A percentile compares a stretch with the other conserved stretches of the same genome.
Evolutionary conservation across 2,329 filamentous ascomycete species (phyloP).

Genomic region (Penicillium rolfsii): DNA sequence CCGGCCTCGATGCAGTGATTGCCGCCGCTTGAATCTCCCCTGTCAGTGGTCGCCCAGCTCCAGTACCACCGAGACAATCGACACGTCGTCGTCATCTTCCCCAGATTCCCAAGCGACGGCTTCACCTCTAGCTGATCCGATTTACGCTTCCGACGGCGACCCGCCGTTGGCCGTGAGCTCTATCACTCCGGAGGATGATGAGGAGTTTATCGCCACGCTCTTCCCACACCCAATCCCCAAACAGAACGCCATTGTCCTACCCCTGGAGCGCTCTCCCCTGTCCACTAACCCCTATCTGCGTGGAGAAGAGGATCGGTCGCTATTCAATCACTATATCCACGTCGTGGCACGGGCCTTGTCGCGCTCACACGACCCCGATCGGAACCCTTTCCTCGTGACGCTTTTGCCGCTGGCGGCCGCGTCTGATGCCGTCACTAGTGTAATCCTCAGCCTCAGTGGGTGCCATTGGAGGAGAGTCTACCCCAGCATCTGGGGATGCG

Average conservation of each 20-base stretch:
- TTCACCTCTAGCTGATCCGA: constrained; percentile 5
- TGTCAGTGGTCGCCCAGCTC: constrained; percentile 24
- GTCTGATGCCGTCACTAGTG: constrained; percentile 33
- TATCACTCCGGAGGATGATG: constrained; percentile 20
- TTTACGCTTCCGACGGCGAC: constrained; percentile 16
- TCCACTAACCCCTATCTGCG: constrained; percentile 28
- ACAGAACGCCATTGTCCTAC: constrained; percentile 7
- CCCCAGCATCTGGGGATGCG: constrained; percentile 32
- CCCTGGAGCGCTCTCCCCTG: constrained; percentile 16
- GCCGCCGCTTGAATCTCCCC: constrained; percentile 30
- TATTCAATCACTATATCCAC: constrained; percentile 37
- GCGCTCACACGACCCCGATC: constrained; percentile 25
- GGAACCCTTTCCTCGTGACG: constrained; percentile 33
- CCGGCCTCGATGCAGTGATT: constrained; percentile 32
- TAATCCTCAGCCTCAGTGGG: constrained; percentile 33
- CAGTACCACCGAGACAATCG: constrained; percentile 3
- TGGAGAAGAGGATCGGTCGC: constrained; percentile 32
- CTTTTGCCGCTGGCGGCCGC: constrained; percentile 33
- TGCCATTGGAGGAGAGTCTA: constrained; percentile 37
- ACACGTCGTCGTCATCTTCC: constrained; percentile 3
- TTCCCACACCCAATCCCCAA: constrained; percentile 20
- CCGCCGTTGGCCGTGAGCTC: constrained; percentile 11
- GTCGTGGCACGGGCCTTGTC: constrained; percentile 32
- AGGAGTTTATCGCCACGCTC: constrained; percentile 26
- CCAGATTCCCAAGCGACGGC: constrained; percentile 6